phyloP scores from a whole-genome alignment of 2,329 filamentous ascomycete genomes.

The Colletotrichum nymphaeae region DNA sequence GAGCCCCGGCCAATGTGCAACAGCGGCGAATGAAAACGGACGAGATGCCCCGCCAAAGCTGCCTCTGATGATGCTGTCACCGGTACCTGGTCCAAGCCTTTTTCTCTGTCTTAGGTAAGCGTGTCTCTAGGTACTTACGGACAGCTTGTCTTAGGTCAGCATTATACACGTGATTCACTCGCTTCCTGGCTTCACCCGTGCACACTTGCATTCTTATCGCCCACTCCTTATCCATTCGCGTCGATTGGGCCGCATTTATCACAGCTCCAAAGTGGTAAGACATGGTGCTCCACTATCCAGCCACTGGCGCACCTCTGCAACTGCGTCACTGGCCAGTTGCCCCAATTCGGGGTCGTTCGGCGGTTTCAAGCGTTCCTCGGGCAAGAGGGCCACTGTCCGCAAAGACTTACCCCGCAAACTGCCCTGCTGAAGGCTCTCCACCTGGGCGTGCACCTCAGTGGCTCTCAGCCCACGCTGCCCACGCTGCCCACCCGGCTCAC shows the following conservation, averaged over 20 bases:
- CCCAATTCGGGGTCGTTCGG: slow-evolving; percentile 16
- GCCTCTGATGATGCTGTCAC: slow-evolving; percentile 6
- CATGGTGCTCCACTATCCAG: background rate
- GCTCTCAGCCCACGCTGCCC: background rate
- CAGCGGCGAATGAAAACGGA: slow-evolving; percentile 28
- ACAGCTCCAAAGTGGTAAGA: background rate
- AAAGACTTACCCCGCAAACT: slow-evolving; percentile 33
- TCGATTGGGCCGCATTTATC: slow-evolving; percentile 2
- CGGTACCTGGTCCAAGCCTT: too few species aligned
- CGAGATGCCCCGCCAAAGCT: slow-evolving; percentile 24
- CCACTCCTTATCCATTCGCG: background rate
- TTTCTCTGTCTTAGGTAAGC: background rate
- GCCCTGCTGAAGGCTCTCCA: slow-evolving; percentile 13
- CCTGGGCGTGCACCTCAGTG: background rate
- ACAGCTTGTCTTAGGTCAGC: slow-evolving; percentile 15
- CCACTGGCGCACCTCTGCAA: background rate
- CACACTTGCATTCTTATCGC: background rate
- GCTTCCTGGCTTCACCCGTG: background rate
- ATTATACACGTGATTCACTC: slow-evolving; percentile 16
- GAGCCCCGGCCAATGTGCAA: background rate
- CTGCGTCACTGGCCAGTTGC: slow-evolving; percentile 4
- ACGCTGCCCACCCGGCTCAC: background rate
- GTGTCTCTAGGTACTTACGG: too few species aligned
- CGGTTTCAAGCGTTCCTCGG: slow-evolving; percentile 28
- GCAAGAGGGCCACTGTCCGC: background rate